Conservation (phyloP, 805 yeast species). For the Blastobotrys mokoenaii region DNA sequence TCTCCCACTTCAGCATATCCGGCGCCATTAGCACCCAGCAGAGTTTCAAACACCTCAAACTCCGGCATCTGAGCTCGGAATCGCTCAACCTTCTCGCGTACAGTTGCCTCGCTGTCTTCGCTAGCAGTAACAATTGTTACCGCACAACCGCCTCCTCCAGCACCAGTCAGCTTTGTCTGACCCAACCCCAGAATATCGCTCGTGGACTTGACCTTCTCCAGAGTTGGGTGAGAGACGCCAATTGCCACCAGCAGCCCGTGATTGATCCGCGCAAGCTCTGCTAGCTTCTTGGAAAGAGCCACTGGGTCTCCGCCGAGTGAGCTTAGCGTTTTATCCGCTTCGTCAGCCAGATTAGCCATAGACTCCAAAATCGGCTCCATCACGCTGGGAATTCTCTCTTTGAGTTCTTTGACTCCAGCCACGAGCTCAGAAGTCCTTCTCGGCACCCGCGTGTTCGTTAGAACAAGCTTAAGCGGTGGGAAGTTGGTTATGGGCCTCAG, state of each 20-base stretch:
- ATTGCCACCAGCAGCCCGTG: slow-evolving; percentile 80
- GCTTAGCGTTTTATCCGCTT: slow-evolving; percentile 59
- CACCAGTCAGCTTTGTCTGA: slow-evolving; percentile 91
- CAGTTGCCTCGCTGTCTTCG: slow-evolving; percentile 21
- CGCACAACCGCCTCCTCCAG: slow-evolving; percentile 99
- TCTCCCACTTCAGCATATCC: slow-evolving; percentile 32
- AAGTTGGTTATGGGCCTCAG: slow-evolving; percentile 61
- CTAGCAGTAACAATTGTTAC: slow-evolving; percentile 60
- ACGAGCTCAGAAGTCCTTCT: slow-evolving; percentile 81
- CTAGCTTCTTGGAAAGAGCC: slow-evolving; percentile 29
- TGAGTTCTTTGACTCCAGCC: slow-evolving; percentile 56
- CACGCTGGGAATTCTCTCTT: slow-evolving; percentile 45
- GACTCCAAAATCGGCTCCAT: slow-evolving; percentile 57
- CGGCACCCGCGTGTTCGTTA: slow-evolving; percentile 83
- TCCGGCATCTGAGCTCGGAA: slow-evolving; percentile 31
- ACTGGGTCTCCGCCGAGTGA: slow-evolving; percentile 26
- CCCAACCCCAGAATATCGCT: slow-evolving; percentile 64
- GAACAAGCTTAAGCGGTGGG: slow-evolving; percentile 63
- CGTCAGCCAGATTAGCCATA: slow-evolving; percentile 63
- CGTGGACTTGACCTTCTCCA: slow-evolving; percentile 64
- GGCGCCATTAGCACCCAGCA: slow-evolving; percentile 85
- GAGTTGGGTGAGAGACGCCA: slow-evolving; percentile 89
- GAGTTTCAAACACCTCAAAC: slow-evolving; percentile 69
- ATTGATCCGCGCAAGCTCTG: slow-evolving; percentile 65
- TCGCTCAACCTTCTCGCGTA: slow-evolving; percentile 26